phyloP scores from a whole-genome alignment of 768 basidiomycete genomes.

The Rubroboletus pulcherrimus region DNA sequence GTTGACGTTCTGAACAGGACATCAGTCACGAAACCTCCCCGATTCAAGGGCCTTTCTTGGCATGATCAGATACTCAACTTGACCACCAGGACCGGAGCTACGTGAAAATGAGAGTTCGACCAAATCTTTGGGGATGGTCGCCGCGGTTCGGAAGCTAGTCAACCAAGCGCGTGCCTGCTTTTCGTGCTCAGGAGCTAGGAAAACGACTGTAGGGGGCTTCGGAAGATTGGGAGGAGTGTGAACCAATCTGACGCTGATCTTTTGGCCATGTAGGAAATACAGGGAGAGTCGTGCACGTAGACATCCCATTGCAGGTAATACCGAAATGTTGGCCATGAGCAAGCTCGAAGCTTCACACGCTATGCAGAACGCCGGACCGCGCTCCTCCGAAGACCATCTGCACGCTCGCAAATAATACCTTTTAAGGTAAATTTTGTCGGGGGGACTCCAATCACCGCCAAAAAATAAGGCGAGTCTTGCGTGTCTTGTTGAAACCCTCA shows the following conservation, averaged over 20 bases:
- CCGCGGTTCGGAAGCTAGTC: constrained; percentile 39
- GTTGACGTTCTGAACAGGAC: constrained; percentile 67
- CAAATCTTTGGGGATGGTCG: constrained; percentile 43
- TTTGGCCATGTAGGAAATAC: not conserved
- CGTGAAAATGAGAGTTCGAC: constrained; percentile 69
- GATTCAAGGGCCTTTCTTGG: not conserved
- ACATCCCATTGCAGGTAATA: not conserved
- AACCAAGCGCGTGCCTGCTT: constrained; percentile 55
- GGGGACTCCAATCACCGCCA: no score
- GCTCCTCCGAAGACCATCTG: no score
- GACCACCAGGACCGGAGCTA: constrained; percentile 83
- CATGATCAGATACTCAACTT: constrained; percentile 43
- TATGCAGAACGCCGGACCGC: no score
- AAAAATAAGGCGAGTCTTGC: no score
- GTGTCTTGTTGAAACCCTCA: no score
- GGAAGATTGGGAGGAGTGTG: constrained; percentile 38
- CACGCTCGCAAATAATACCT: no score
- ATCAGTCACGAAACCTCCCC: not conserved
- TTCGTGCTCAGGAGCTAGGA: constrained; percentile 39
- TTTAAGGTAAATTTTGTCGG: no score
- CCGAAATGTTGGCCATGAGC: not conserved
- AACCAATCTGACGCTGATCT: constrained; percentile 2
- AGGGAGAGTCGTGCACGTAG: not conserved
- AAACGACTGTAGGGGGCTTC: constrained; percentile 39
- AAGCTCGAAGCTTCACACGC: not conserved